Conservation (phyloP, 768 basidiomycete genomes). For the Macrolepiota albuminosa region DNA sequence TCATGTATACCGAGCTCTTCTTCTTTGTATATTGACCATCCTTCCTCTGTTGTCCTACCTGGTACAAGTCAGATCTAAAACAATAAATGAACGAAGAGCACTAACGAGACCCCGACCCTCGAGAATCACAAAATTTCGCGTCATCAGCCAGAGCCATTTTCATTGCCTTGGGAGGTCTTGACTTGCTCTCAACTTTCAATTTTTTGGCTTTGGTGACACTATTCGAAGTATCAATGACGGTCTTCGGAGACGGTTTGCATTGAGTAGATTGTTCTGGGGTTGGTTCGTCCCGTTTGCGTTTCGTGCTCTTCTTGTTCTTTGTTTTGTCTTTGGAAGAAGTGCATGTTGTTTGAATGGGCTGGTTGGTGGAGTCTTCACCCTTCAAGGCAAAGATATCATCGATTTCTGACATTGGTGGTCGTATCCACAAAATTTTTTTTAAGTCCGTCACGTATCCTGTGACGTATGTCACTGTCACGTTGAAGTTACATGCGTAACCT, state of each 20-base stretch:
- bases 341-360: slow-evolving; percentile 24
- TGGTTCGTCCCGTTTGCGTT: slow-evolving; percentile 21
- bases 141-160: slow-evolving; percentile 32
- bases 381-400: slow-evolving; percentile 77
- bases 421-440: slow-evolving; percentile 5
- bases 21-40: slow-evolving; percentile 76
- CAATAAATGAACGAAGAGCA: slow-evolving; percentile 15
- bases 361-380: slow-evolving; percentile 26
- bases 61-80: slow-evolving; percentile 4
- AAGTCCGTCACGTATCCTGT: slow-evolving; percentile 3
- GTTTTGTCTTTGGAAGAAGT: slow-evolving; percentile 37
- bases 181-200: slow-evolving; percentile 23
- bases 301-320: slow-evolving; percentile 40
- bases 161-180: slow-evolving; percentile 10
- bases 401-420: slow-evolving; percentile 66
- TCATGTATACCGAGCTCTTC: slow-evolving; percentile 70
- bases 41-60: slow-evolving; percentile 81
- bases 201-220: slow-evolving; percentile 30
- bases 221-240: slow-evolving; percentile 61
- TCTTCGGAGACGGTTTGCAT: slow-evolving; percentile 46
- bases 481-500: background rate
- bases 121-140: slow-evolving; percentile 65
- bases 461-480: slow-evolving; percentile 5
- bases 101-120: slow-evolving; percentile 68
- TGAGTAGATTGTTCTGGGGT: slow-evolving; percentile 12